These are phyloP conservation scores for Oryza brachyantha DNA, from an alignment of 176 grass and related monocot species.

Conservation along the genomic window DNA sequence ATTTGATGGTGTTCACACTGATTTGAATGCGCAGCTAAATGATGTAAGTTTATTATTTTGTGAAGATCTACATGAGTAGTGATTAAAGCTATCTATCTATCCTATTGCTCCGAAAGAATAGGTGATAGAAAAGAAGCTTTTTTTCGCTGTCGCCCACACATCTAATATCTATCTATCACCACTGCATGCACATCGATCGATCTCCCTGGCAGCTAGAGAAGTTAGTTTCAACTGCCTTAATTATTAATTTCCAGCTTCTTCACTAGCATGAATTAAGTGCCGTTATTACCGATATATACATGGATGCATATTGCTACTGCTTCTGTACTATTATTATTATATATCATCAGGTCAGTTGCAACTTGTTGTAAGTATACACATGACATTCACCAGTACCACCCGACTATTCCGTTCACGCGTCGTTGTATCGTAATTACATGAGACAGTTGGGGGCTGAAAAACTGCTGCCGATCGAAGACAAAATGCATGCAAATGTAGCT, in stretches of 20 bases:
- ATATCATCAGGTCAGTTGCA: not conserved
- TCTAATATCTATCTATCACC: not conserved
- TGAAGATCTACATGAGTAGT: no score
- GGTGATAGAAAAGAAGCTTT: conserved; percentile 13
- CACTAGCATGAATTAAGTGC: not conserved
- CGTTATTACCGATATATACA: not conserved
- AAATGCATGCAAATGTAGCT: not conserved
- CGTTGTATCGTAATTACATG: not conserved
- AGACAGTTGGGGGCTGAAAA: not conserved
- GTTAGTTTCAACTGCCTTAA: conserved; percentile 20
- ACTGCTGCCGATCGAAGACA: not conserved
- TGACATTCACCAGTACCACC: not conserved
- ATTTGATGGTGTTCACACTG: no score
- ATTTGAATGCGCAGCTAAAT: conserved; percentile 11
- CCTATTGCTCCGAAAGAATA: not conserved
- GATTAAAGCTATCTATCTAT: not conserved
- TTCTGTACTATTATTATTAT: not conserved
- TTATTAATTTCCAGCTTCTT: not conserved
- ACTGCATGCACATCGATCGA: not conserved
- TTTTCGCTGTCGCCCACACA: conserved; percentile 25
- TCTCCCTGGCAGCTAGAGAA: not conserved
- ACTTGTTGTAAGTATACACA: not conserved
- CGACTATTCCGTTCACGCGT: not conserved
- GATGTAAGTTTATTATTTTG: no score
- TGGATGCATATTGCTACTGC: not conserved